Conservation (phyloP, 2,329 filamentous ascomycete species). For the Diaporthe sp. region DNA sequence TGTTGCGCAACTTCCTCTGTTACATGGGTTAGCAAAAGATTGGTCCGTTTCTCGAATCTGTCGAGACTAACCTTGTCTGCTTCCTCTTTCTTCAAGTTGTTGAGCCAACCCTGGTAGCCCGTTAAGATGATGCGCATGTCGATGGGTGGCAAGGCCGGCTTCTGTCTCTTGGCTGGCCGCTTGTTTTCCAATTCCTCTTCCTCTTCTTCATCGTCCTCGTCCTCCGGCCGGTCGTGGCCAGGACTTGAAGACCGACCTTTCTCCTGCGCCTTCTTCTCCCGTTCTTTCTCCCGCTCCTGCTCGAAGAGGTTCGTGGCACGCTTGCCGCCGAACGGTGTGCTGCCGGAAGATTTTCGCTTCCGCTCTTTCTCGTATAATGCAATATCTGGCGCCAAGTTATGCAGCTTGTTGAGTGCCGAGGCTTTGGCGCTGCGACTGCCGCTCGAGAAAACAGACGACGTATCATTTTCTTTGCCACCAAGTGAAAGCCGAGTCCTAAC, state of each 20-base stretch:
- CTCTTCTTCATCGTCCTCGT: constrained; percentile 53
- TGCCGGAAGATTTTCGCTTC: constrained; percentile 72
- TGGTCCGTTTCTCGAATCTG: constrained; percentile 32
- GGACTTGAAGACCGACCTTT: constrained; percentile 53
- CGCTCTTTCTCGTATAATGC: constrained; percentile 92
- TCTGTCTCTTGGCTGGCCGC: constrained; percentile 70
- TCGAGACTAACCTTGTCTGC: constrained; percentile 75
- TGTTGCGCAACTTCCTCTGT: constrained; percentile 81
- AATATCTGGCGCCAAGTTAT: constrained; percentile 84
- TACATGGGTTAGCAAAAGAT: constrained; percentile 35
- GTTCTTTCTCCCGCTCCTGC: constrained; percentile 53
- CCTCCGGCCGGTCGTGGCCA: constrained; percentile 38
- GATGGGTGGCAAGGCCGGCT: constrained; percentile 72
- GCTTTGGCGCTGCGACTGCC: constrained; percentile 89
- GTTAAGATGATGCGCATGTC: constrained; percentile 84
- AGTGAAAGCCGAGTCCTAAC: constrained; percentile 57
- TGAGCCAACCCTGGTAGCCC: constrained; percentile 85
- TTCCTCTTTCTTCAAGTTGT: constrained; percentile 78
- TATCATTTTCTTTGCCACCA: constrained; percentile 85
- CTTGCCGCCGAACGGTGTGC: constrained; percentile 70
- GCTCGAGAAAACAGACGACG: constrained; percentile 74
- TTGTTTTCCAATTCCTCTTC: constrained; percentile 58
- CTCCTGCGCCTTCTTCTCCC: constrained; percentile 39
- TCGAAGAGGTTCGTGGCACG: constrained; percentile 69
- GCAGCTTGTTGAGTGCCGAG: constrained; percentile 80